Conservation (phyloP, 2,329 filamentous ascomycete species). For the Aureobasidium melanogenum region DNA sequence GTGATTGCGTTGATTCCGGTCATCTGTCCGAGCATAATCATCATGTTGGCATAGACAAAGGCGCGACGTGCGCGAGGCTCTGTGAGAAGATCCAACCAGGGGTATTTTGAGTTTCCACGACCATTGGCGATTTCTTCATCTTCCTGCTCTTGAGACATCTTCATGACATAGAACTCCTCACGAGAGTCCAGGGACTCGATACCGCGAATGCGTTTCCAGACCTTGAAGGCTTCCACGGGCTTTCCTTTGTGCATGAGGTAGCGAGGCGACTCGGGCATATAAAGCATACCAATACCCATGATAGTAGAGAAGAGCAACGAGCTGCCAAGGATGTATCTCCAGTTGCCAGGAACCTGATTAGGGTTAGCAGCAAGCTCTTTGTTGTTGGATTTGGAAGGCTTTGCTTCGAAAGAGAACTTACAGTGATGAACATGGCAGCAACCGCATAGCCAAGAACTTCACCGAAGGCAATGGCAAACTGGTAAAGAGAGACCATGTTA, state of each 20-base stretch:
- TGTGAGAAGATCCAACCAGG: constrained; percentile 68
- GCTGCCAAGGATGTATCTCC: constrained; percentile 62
- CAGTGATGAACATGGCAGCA: constrained; percentile 62
- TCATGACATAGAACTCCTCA: constrained; percentile 67
- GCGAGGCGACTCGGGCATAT: constrained; percentile 61
- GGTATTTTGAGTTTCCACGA: constrained; percentile 47
- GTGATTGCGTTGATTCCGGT: constrained; percentile 56
- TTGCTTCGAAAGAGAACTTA: constrained; percentile 26
- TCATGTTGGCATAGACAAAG: constrained; percentile 58
- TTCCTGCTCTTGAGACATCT: constrained; percentile 50
- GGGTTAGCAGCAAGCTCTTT: neutral
- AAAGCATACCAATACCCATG: constrained; percentile 52
- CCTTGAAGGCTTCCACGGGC: constrained; percentile 52
- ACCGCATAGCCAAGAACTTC: constrained; percentile 67
- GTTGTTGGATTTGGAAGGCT: too few relatives aligned
- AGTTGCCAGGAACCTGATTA: constrained; percentile 43
- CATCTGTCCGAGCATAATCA: constrained; percentile 62
- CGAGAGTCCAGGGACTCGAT: constrained; percentile 46
- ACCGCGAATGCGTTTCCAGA: constrained; percentile 66
- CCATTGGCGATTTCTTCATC: constrained; percentile 43
- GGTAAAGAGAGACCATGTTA: constrained; percentile 65
- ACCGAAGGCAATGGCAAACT: constrained; percentile 67
- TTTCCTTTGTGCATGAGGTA: constrained; percentile 61
- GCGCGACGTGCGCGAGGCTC: constrained; percentile 58
- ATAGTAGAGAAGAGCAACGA: constrained; percentile 16